Evolutionary conservation across 2,329 filamentous ascomycete genomes (phyloP), one percentile per base, ranked within the genome.

Genomic region (Colletotrichum destructivum): DNA sequence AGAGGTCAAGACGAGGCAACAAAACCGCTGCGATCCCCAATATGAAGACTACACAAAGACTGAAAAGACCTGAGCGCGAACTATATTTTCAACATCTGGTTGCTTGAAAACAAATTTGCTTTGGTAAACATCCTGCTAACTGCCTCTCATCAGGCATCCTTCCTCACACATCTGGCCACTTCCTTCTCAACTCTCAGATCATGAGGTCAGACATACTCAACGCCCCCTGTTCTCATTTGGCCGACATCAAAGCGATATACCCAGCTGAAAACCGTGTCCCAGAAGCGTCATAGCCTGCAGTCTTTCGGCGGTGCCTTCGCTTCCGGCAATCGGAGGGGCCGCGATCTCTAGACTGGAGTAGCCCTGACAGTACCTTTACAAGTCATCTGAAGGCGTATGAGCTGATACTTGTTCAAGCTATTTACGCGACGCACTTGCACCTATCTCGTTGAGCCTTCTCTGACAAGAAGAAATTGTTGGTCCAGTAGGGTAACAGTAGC

Each of bases 21-120:
- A 80, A 84, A 89, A 81, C 88, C 87, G 87, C 79, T 83, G 86
- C 76, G 80, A 84, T 83, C 80, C 78, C 81, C 79, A 82, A 84
- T 73, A 80, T 89, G 85, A 89, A 80, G 87, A 84, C 80, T 78
- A 81, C 78, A 77, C 77, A 76, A 79, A 87, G 89, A 92, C 90
- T 93, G 90, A 92, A 93, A 93, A 93, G 91, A 93, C 88, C 91
- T 93, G 91, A 93, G 86, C 75, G 76, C 73, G 72, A 74, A 69
- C 26, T 42, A 9, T 15, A 55, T 49, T 12, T 23, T 23, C 54
- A 42, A 38, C 66, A 11, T 40, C 42, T 47, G 60, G 56, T 66
- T 54, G 64, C 62, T 52, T 59, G 26, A 31, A 46, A 21, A 35
- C 21, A 51, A 52, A 5, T 15, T 7, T 18, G 23, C 35, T 8